Evolutionary conservation across 1,139 yeast species (phyloP).

Genomic region (Hemisphaericaspora lyxosophila): DNA sequence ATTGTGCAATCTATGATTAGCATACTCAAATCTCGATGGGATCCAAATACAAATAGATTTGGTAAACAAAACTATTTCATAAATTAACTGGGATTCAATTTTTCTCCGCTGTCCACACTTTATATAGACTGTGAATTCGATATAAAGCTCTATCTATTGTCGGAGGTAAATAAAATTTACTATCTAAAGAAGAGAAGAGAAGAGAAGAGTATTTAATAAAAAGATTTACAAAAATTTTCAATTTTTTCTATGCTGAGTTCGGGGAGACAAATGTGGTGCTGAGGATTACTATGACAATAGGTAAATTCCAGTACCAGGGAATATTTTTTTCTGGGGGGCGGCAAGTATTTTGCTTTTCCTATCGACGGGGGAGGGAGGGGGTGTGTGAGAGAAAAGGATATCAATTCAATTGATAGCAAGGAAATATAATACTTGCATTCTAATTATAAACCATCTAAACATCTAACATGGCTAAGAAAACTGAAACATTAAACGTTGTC

Average conservation of each 20-base stretch:
- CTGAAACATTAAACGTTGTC: constrained; percentile 31
- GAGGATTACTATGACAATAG: not conserved
- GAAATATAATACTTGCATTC: too few species aligned
- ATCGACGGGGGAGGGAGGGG: not conserved
- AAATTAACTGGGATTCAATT: constrained; percentile 18
- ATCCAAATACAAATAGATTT: not conserved
- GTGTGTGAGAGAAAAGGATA: not conserved
- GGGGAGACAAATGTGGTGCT: too few species aligned
- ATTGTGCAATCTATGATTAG: constrained; percentile 5
- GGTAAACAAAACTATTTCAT: constrained; percentile 1
- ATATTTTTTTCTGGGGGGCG: not conserved
- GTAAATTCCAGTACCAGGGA: not conserved
- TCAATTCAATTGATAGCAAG: constrained; percentile 1
- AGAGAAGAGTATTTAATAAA: constrained; percentile 9
- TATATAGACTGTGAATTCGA: constrained; percentile 36
- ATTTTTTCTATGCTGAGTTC: too few species aligned
- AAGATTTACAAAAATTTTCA: too few species aligned
- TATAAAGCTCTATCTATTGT: constrained; percentile 58
- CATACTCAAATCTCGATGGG: not conserved
- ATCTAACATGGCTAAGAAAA: constrained; percentile 17
- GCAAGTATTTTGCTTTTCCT: not conserved
- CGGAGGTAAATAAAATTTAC: constrained; percentile 42
- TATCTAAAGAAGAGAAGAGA: constrained; percentile 20
- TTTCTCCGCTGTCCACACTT: constrained; percentile 78
- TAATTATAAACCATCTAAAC: not conserved